phyloP scores from a whole-genome alignment of 1,284 basidiomycete species.

The Ceratorhiza oryzae-sativae region DNA sequence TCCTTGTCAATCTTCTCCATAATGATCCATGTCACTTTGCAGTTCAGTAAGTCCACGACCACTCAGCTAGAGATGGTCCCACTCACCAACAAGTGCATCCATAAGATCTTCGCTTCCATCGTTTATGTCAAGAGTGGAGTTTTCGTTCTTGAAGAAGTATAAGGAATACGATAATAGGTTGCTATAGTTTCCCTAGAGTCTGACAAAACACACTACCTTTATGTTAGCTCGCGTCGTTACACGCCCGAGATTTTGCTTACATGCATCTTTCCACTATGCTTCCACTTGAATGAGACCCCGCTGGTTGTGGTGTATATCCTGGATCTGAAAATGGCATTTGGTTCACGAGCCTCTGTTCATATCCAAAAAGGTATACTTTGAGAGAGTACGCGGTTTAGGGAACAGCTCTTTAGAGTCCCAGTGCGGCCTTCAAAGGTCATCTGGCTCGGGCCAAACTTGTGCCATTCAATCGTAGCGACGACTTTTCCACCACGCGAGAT shows the following conservation, averaged over 20 bases:
- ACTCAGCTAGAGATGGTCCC: background rate
- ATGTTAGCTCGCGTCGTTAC: background rate
- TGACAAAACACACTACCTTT: constrained; percentile 13
- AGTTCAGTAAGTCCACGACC: background rate
- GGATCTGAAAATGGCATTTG: background rate
- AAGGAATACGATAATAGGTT: constrained; percentile 17
- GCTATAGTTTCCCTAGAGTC: constrained; percentile 19
- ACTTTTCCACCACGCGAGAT: background rate
- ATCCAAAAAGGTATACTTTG: background rate
- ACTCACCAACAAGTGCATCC: constrained; percentile 31
- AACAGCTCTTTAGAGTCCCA: background rate
- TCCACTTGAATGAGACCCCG: constrained; percentile 30
- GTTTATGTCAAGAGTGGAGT: constrained; percentile 23
- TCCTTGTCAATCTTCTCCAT: constrained; percentile 21
- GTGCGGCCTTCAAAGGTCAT: background rate
- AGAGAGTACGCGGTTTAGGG: background rate
- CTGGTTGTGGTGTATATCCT: constrained; percentile 12
- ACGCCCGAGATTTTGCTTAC: background rate
- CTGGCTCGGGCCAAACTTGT: background rate
- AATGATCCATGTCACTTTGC: constrained; percentile 15
- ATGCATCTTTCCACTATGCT: constrained; percentile 22
- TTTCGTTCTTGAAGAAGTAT: constrained; percentile 1
- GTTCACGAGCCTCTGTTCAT: no score
- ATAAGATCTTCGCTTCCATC: background rate
- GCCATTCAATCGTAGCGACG: constrained; percentile 5